Evolutionary conservation across 306 rosid species (phyloP).

Genomic region (Gillenia trifoliata): DNA sequence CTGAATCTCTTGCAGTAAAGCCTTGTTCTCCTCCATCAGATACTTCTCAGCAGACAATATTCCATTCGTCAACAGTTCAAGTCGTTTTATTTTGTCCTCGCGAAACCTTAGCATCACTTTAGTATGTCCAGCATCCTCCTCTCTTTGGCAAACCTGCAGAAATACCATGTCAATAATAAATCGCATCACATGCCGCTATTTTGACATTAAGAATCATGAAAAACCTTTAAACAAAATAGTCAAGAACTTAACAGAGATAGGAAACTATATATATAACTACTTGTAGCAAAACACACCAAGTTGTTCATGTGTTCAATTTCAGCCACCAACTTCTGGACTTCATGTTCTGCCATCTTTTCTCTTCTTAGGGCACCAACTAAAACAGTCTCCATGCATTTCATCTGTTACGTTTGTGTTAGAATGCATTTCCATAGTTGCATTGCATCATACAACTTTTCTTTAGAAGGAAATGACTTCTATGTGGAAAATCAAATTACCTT

Average conservation of each 20-base stretch:
- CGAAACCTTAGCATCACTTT: constrained; percentile 47
- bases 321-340: constrained; percentile 49
- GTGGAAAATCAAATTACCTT: constrained; percentile 37
- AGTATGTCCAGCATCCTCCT: constrained; percentile 54
- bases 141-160: constrained; percentile 62
- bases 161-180: constrained; percentile 27
- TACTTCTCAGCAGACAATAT: constrained; percentile 58
- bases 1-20: constrained; percentile 57
- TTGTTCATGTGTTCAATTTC: constrained; percentile 48
- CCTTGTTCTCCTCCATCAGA: constrained; percentile 69
- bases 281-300: constrained; percentile 48
- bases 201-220: constrained; percentile 4
- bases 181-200: constrained; percentile 16
- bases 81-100: constrained; percentile 70
- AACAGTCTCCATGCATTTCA: constrained; percentile 48
- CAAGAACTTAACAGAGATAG: background rate
- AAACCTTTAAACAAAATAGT: background rate
- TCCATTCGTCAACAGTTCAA: constrained; percentile 63
- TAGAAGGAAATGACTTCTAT: background rate
- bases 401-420: constrained; percentile 46
- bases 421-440: constrained; percentile 9
- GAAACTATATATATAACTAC: background rate
- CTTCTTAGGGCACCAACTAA: constrained; percentile 73
- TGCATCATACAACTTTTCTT: constrained; percentile 12
- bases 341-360: constrained; percentile 65